Evolutionary conservation across 2,329 filamentous ascomycete species (phyloP).

Genomic region (Ascosphaera apis): DNA sequence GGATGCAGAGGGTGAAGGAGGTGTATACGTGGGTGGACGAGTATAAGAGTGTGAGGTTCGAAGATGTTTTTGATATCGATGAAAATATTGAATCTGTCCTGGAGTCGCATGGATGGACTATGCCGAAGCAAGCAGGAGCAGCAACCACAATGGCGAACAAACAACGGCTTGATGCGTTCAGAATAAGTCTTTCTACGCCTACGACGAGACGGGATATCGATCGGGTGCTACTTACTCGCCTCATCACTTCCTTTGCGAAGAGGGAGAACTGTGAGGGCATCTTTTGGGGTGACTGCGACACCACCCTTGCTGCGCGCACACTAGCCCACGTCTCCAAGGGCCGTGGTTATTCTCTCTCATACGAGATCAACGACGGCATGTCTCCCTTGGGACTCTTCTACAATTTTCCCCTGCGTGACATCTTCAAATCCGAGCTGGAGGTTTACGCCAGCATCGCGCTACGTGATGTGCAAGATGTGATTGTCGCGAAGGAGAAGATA

Average conservation of each 20-base stretch:
- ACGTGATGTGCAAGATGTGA: constrained; percentile 25
- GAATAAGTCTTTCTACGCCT: constrained; percentile 42
- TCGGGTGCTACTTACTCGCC: constrained; percentile 44
- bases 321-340: constrained; percentile 80
- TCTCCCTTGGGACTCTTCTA: constrained; percentile 35
- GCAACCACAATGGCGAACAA: constrained; percentile 13
- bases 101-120: constrained; percentile 10
- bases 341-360: constrained; percentile 60
- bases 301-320: constrained; percentile 62
- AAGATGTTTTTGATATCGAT: constrained; percentile 31
- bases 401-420: constrained; percentile 63
- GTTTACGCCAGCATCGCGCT: constrained; percentile 36
- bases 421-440: constrained; percentile 58
- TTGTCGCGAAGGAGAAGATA: constrained; percentile 22
- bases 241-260: constrained; percentile 44
- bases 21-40: constrained; percentile 43
- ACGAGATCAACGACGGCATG: constrained; percentile 55
- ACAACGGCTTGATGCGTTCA: constrained; percentile 29
- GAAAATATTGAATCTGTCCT: constrained; percentile 13
- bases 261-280: constrained; percentile 41
- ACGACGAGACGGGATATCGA: constrained; percentile 56
- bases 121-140: constrained; percentile 11
- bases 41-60: constrained; percentile 41
- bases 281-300: constrained; percentile 69
- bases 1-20: constrained; percentile 27